phyloP scores from a whole-genome alignment of 371 early-diverging fungal genomes.

The Umbelopsis sp. region DNA sequence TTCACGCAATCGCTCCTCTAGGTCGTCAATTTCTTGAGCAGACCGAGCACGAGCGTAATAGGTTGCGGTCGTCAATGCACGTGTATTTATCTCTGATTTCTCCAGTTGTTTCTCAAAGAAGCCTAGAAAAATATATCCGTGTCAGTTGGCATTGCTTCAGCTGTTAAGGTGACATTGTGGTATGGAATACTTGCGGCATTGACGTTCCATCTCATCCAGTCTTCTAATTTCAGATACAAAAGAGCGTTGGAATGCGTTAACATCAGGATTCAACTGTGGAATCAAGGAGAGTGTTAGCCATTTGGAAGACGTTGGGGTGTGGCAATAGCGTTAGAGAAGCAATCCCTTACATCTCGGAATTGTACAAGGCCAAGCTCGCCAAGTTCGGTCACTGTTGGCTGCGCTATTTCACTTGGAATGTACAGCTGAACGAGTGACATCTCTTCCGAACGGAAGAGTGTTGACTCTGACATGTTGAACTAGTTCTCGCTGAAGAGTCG shows the following conservation, averaged over 20 bases:
- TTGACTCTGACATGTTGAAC: slow-evolving; percentile 49
- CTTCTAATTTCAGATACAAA: slow-evolving; percentile 92
- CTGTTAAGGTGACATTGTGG: neutral
- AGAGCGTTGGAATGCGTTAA: slow-evolving; percentile 97
- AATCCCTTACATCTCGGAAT: slow-evolving; percentile 84
- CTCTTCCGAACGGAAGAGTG: slow-evolving; percentile 94
- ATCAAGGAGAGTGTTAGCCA: neutral
- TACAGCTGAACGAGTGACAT: slow-evolving; percentile 97
- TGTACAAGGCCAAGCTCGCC: slow-evolving; percentile 95
- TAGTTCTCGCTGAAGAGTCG: slow-evolving; percentile 3
- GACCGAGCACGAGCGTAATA: slow-evolving; percentile 73
- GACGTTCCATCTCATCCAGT: slow-evolving; percentile 93
- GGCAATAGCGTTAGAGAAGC: neutral
- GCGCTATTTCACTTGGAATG: slow-evolving; percentile 95
- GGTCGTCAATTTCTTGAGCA: slow-evolving; percentile 93
- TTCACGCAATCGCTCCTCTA: slow-evolving; percentile 82
- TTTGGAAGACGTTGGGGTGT: neutral
- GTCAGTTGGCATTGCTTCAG: slow-evolving; percentile 16
- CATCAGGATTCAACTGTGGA: slow-evolving; percentile 84
- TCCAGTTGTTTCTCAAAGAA: slow-evolving; percentile 84
- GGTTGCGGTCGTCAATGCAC: slow-evolving; percentile 57
- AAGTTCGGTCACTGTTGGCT: slow-evolving; percentile 90
- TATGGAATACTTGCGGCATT: slow-evolving; percentile 70
- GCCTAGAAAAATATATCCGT: slow-evolving; percentile 43
- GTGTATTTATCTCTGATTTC: slow-evolving; percentile 76